Conservation (phyloP, 1,284 basidiomycete genomes). For the Cerrena zonata region DNA sequence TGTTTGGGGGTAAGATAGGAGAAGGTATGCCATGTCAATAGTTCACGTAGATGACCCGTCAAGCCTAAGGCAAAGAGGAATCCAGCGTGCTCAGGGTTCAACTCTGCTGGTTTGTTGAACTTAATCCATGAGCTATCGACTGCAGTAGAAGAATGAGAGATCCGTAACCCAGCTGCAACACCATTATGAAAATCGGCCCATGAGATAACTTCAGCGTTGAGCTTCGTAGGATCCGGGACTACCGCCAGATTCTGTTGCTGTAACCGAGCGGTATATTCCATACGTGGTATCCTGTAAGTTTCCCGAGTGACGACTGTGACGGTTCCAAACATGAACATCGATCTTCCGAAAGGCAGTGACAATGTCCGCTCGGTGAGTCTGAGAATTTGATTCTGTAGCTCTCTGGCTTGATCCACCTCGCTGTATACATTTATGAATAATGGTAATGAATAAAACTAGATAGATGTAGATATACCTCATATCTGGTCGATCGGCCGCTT, state of each 20-base stretch:
- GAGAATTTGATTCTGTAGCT: conserved; percentile 75
- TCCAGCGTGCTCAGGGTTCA: conserved; percentile 89
- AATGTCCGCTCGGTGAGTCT: conserved; percentile 81
- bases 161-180: conserved; percentile 83
- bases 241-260: conserved; percentile 64
- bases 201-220: conserved; percentile 62
- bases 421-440: no score
- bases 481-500: conserved; percentile 65
- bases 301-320: conserved; percentile 67
- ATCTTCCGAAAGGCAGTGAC: conserved; percentile 79
- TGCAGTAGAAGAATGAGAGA: conserved; percentile 69
- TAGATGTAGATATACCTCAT: conserved; percentile 60
- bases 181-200: conserved; percentile 99
- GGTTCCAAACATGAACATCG: conserved; percentile 82
- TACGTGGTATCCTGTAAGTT: conserved; percentile 72
- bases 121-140: conserved; percentile 91
- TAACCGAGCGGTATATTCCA: conserved; percentile 74
- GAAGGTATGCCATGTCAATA: conserved; percentile 87
- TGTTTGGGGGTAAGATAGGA: conserved; percentile 92
- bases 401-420: conserved; percentile 74
- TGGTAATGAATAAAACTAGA: no score
- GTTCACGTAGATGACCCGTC: conserved; percentile 80
- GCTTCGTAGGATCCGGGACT: conserved; percentile 59
- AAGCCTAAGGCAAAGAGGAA: conserved; percentile 91
- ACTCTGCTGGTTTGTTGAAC: conserved; percentile 82